These are phyloP conservation scores for Serendipita sp. DNA, from an alignment of 768 basidiomycete species.

Conservation along the genomic window DNA sequence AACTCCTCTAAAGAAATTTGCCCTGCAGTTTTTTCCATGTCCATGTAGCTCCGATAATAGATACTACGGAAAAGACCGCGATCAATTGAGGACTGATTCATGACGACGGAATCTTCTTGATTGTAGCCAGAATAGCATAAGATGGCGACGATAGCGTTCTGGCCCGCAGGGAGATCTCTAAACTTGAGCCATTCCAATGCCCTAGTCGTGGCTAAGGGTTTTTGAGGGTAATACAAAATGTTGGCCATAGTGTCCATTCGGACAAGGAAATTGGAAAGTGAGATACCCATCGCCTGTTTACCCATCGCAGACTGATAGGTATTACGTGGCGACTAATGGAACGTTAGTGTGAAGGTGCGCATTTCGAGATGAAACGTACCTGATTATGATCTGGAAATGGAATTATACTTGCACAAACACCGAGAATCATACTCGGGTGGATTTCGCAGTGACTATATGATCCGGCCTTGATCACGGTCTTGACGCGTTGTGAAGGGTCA, in stretches of 20 bases:
- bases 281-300: conserved; percentile 99
- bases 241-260: conserved; percentile 99
- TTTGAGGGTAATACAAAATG: conserved; percentile 97
- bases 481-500: conserved; percentile 78
- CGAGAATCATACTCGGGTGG: conserved; percentile 97
- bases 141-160: conserved; percentile 97
- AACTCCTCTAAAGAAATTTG: conserved; percentile 87
- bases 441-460: conserved; percentile 99
- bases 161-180: conserved; percentile 95
- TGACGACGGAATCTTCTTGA: conserved; percentile 99
- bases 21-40: conserved; percentile 93
- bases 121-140: conserved; percentile 99
- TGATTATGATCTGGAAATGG: conserved; percentile 99
- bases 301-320: conserved; percentile 46
- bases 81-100: conserved; percentile 98
- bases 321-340: conserved; percentile 83
- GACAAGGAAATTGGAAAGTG: conserved; percentile 92
- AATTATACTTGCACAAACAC: conserved; percentile 96
- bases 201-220: conserved; percentile 93
- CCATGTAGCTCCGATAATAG: conserved; percentile 97
- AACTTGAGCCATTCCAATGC: conserved; percentile 99
- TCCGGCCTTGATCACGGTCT: conserved; percentile 68
- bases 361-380: conserved; percentile 28
- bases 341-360: conserved; percentile 3
- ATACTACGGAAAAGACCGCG: conserved; percentile 96